These are phyloP conservation scores for Boletus vermiculosoides DNA, from an alignment of 768 basidiomycete genomes.

Conservation along the genomic window DNA sequence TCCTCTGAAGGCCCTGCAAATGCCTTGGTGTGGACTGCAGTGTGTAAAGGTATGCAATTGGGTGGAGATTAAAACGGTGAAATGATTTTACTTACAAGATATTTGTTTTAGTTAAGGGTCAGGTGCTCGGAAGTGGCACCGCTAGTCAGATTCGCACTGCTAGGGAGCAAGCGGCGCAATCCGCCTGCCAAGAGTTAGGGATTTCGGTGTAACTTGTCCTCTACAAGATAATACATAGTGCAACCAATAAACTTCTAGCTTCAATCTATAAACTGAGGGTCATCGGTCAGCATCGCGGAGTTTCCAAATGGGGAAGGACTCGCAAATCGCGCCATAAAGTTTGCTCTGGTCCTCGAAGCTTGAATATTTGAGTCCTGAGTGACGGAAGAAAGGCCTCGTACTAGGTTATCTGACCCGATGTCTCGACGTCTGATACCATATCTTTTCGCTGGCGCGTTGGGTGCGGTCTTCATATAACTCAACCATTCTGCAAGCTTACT, in stretches of 20 bases:
- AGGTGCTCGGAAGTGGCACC: constrained; percentile 46
- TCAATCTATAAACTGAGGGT: background rate
- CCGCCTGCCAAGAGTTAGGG: constrained; percentile 39
- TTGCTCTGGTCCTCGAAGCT: background rate
- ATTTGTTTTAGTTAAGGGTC: constrained; percentile 43
- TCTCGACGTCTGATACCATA: constrained; percentile 48
- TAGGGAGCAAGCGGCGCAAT: constrained; percentile 46
- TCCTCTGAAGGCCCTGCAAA: constrained; percentile 41
- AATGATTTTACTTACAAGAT: background rate
- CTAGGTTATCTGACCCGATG: constrained; percentile 9
- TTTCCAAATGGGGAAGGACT: constrained; percentile 23
- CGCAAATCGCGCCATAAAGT: constrained; percentile 1
- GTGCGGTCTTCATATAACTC: constrained; percentile 32
- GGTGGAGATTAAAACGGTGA: background rate
- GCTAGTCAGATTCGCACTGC: constrained; percentile 46
- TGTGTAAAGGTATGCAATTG: constrained; percentile 52
- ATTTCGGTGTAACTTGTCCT: constrained; percentile 11
- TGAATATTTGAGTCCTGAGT: background rate
- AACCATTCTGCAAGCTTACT: constrained; percentile 1
- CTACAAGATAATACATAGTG: constrained; percentile 2
- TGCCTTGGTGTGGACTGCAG: constrained; percentile 47
- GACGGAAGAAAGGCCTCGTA: background rate
- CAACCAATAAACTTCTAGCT: background rate
- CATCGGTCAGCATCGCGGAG: constrained; percentile 25
- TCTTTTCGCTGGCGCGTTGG: constrained; percentile 55